A percentile compares a stretch with the other conserved stretches of the same genome.
Conservation (phyloP, 1,139 yeast species). For the Kurtzmaniella natalensis region DNA sequence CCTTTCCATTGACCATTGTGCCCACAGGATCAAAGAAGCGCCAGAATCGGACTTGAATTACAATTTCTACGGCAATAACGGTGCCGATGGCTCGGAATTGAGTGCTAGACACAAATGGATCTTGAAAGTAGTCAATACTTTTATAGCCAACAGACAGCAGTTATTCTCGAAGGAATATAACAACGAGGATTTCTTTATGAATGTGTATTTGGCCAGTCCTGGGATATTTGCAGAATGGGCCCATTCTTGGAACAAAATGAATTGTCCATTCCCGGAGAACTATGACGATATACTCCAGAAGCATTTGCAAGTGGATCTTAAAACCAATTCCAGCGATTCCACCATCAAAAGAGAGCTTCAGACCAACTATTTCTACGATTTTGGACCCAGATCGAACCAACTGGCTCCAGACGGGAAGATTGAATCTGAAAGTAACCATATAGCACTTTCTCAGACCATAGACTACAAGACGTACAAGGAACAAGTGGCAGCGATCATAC, state of each 20-base stretch:
- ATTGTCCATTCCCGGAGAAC: constrained; percentile 12
- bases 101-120: constrained; percentile 26
- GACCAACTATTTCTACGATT: constrained; percentile 11
- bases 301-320: constrained; percentile 10
- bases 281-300: constrained; percentile 16
- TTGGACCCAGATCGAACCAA: constrained; percentile 5
- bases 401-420: neutral
- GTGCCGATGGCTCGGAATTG: too few relatives aligned
- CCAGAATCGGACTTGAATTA: constrained; percentile 16
- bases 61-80: neutral
- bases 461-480: constrained; percentile 36
- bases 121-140: constrained; percentile 24
- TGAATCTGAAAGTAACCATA: neutral
- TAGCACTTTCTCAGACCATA: constrained; percentile 5
- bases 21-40: constrained; percentile 12
- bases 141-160: constrained; percentile 26
- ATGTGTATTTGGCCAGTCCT: constrained; percentile 28
- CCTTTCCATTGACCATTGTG: constrained; percentile 34
- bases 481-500: constrained; percentile 37
- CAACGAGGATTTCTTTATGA: constrained; percentile 19
- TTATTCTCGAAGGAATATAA: constrained; percentile 14
- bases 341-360: constrained; percentile 21
- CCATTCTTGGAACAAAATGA: constrained; percentile 16
- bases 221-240: constrained; percentile 22
- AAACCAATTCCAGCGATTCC: constrained; percentile 21